Percentiles rank a stretch among this genome's conserved stretches.
These are phyloP conservation scores for Cicer pinnatifidum DNA, from an alignment of 306 rosid genomes.

Conservation along the genomic window DNA sequence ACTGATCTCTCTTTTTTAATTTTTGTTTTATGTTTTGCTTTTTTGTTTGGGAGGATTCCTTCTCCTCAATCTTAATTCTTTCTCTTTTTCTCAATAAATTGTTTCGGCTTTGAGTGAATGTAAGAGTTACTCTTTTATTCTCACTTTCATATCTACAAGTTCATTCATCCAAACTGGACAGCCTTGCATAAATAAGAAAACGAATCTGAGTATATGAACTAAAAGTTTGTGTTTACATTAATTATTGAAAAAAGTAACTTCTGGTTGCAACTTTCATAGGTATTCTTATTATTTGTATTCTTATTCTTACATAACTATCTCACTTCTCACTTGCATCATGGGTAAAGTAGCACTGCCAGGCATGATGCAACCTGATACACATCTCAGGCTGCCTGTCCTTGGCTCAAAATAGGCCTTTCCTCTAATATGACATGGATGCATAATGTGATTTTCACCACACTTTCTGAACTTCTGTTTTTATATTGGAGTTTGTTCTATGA, in stretches of 20 bases:
- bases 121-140: neutral
- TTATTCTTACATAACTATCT: neutral
- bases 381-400: conserved; percentile 19
- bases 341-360: neutral
- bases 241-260: conserved; percentile 4
- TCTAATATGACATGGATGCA: conserved; percentile 1
- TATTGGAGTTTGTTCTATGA: neutral
- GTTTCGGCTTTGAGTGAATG: neutral
- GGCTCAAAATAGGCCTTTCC: conserved; percentile 27
- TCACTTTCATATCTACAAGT: neutral
- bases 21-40: conserved; percentile 5
- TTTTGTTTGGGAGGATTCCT: conserved; percentile 6
- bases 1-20: neutral
- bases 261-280: neutral
- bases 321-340: conserved; percentile 1
- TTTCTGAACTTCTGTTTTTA: conserved; percentile 18
- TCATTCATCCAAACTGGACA: neutral
- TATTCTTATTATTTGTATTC: neutral
- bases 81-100: conserved; percentile 6
- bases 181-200: neutral
- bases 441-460: conserved; percentile 10
- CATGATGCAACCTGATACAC: conserved; percentile 25
- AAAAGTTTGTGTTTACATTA: conserved; percentile 8
- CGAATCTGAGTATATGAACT: neutral
- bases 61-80: neutral